Evolutionary conservation across 352 stramenopile species (phyloP), one percentile per base, ranked within the genome.

Genomic region (Globisporangium canariense): DNA sequence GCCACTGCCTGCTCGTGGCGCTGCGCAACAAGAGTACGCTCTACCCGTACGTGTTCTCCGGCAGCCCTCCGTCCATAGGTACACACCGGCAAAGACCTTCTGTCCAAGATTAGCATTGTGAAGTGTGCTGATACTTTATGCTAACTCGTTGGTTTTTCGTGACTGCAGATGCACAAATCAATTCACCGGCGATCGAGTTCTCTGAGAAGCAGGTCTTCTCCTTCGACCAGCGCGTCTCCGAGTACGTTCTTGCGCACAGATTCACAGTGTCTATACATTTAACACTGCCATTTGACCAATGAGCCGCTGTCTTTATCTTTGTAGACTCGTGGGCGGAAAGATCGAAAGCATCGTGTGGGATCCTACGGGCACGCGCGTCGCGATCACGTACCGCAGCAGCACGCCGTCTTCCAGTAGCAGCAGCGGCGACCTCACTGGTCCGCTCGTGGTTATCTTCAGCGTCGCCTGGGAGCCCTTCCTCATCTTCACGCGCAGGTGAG

Each of bases 31-130:
- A 61, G 22, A 59, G 70, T 6, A 70, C 84, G 3, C 70, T 93
- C 58, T 91, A 86, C 43, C 82, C 82, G n/a, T 93, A 93, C 58
- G 72, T 81, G 32, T 91, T 93, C 52, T 70, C 78, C 50, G 71
- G 71, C 32, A 74, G 64, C 6, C 82, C 79, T 47, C 85, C 85
- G 20, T 72, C 74, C 7, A 84, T 91, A 66, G 81, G 85, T 91
- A 70, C 43, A 62, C 4, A 20, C 5, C n/a, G 8, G 25, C 49
- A 28, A 28, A 28, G 25, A 28, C 25, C 25, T 28, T 28, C 25
- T 28, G 1, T 28, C 25, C 25, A 28, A 28, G 25, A 1, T 28
- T 2, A 28, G 25, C 25, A 28, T 28, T 28, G 25, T 28, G 25
- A 28, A 28, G 25, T 28, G 25, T 28, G 25, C 25, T 28, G 25